These are phyloP conservation scores for Ophiostoma pallidulum DNA, from an alignment of 2,329 filamentous ascomycete genomes.

Conservation along the genomic window DNA sequence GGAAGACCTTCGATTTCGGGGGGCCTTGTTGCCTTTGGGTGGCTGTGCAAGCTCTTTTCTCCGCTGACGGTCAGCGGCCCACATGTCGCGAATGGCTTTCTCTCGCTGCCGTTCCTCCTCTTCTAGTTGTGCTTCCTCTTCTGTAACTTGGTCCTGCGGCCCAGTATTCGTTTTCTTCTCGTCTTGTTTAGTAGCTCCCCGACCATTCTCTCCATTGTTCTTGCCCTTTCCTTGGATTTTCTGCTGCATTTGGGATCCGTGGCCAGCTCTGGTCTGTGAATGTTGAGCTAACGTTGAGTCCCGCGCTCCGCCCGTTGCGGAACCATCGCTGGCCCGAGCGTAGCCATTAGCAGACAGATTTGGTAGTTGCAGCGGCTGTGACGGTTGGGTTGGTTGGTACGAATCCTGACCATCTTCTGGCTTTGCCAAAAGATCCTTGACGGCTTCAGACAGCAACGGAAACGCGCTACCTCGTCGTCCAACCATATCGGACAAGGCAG, in stretches of 20 bases:
- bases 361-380: neutral
- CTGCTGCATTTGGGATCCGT: neutral
- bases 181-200: too few species aligned
- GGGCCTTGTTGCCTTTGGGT: too few species aligned
- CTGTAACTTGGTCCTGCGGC: too few species aligned
- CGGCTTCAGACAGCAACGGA: slow-evolving; percentile 29
- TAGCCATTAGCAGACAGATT: neutral
- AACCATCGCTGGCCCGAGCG: neutral
- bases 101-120: slow-evolving; percentile 23
- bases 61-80: slow-evolving; percentile 8
- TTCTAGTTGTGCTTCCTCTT: slow-evolving; percentile 20
- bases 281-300: neutral
- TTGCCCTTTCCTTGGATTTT: neutral
- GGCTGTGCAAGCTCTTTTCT: neutral
- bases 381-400: too few species aligned
- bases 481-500: slow-evolving; percentile 21
- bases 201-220: slow-evolving; percentile 10
- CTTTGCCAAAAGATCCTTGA: slow-evolving; percentile 25
- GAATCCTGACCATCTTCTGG: too few species aligned
- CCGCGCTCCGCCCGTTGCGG: too few species aligned
- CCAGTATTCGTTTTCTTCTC: slow-evolving; percentile 1
- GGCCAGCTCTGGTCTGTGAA: slow-evolving; percentile 1
- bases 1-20: too few species aligned
- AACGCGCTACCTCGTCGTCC: slow-evolving; percentile 26
- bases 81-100: slow-evolving; percentile 25